A percentile compares a stretch with the other conserved stretches of the same genome.
Conservation (phyloP, 148 eudicot species). For the Linanthus parryae region DNA sequence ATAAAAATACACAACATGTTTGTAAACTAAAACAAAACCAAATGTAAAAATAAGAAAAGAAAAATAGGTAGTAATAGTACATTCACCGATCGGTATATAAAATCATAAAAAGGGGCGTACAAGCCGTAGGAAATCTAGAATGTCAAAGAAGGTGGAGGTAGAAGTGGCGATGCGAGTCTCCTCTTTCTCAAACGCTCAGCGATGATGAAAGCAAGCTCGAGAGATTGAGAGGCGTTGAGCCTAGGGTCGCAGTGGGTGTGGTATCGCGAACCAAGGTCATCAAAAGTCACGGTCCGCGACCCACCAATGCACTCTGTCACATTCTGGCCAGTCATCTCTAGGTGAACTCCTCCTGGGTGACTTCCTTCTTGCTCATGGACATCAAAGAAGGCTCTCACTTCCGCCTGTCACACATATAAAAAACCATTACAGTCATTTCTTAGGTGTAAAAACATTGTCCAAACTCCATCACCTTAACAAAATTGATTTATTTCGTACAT, state of each 20-base stretch:
- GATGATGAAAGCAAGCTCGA: conserved; percentile 51
- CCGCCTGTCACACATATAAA: conserved; percentile 30
- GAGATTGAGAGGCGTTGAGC: conserved; percentile 54
- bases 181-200: conserved; percentile 51
- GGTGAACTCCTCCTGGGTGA: conserved; percentile 53
- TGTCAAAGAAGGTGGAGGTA: conserved; percentile 2
- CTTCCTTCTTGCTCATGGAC: conserved; percentile 72
- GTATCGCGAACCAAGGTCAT: conserved; percentile 55
- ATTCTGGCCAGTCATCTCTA: conserved; percentile 64
- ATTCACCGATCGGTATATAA: no score
- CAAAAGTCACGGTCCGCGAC: conserved; percentile 47
- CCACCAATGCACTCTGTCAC: conserved; percentile 67
- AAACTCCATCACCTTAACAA: no score
- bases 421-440: no score
- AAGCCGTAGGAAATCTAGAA: no score
- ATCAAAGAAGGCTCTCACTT: conserved; percentile 57
- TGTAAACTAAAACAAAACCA: no score
- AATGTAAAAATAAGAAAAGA: no score
- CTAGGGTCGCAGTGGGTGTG: conserved; percentile 64
- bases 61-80: no score
- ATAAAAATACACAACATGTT: no score
- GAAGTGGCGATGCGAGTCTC: conserved; percentile 22
- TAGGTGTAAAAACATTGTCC: no score
- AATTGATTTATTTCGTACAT: no score
- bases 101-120: no score